Percentiles rank a stretch among this genome's conserved stretches.
Conservation (phyloP, 768 basidiomycete species). For the Sistotremastrum niveocremeum region DNA sequence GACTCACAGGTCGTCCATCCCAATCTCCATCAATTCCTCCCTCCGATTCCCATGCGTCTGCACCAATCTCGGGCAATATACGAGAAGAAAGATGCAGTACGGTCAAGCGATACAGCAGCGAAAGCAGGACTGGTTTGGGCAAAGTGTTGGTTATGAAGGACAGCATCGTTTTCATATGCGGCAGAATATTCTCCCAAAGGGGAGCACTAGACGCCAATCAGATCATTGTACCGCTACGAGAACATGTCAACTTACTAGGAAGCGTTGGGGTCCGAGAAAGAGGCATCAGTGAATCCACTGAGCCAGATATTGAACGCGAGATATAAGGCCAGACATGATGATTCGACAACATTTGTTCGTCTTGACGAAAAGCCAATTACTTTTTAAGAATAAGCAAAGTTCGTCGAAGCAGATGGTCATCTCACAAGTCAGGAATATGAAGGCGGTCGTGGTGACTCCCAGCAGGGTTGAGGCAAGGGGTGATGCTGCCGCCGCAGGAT, state of each 20-base stretch:
- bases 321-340: constrained; percentile 74
- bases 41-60: constrained; percentile 64
- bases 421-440: constrained; percentile 64
- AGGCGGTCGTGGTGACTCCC: constrained; percentile 76
- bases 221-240: constrained; percentile 5
- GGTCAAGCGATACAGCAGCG: constrained; percentile 65
- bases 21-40: constrained; percentile 49
- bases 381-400: no score
- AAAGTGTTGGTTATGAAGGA: constrained; percentile 79
- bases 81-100: constrained; percentile 73
- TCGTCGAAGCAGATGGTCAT: no score
- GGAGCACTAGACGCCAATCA: constrained; percentile 38
- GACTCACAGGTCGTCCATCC: constrained; percentile 59
- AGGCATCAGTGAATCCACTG: constrained; percentile 65
- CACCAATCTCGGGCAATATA: constrained; percentile 75
- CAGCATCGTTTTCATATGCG: constrained; percentile 64
- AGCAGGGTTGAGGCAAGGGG: constrained; percentile 82
- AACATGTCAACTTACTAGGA: constrained; percentile 46
- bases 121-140: constrained; percentile 71
- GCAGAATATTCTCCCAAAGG: constrained; percentile 63
- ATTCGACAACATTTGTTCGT: constrained; percentile 87
- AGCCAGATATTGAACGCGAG: constrained; percentile 88
- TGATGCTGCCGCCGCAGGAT: constrained; percentile 69
- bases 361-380: constrained; percentile 80
- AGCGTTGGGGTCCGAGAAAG: constrained; percentile 58